A percentile compares a stretch with the other conserved stretches of the same genome.
phyloP scores from a whole-genome alignment of 129 eudicot species.

The Logfia minima region DNA sequence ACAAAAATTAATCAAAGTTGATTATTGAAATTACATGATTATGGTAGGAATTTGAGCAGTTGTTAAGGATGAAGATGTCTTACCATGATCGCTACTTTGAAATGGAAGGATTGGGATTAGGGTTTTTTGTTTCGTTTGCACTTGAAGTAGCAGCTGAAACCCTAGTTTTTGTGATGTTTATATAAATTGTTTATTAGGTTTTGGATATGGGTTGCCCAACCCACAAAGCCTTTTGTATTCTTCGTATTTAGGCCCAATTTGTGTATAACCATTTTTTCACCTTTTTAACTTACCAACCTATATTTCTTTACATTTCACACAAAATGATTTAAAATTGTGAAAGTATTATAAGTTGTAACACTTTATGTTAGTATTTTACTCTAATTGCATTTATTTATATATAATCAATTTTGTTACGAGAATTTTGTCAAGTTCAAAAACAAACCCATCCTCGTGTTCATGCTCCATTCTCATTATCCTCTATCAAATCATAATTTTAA shows the following conservation, averaged over 20 bases:
- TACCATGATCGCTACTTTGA: conserved; percentile 51
- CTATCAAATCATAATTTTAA: too few relatives aligned
- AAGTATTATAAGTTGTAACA: too few relatives aligned
- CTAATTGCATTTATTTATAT: too few relatives aligned
- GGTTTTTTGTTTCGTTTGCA: conserved; percentile 9
- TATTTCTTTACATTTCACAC: too few relatives aligned
- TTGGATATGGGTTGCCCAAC: background rate
- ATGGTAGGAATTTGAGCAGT: background rate
- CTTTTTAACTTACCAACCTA: too few relatives aligned
- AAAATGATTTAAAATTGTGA: too few relatives aligned
- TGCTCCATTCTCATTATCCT: too few relatives aligned
- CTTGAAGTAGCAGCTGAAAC: conserved; percentile 25
- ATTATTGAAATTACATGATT: background rate
- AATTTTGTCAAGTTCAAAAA: too few relatives aligned
- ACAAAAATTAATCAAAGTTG: background rate
- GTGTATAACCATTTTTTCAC: too few relatives aligned
- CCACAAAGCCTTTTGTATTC: background rate
- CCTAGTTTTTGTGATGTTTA: conserved; percentile 23
- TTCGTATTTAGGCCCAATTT: background rate
- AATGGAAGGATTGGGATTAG: conserved; percentile 12
- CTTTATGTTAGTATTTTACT: too few relatives aligned
- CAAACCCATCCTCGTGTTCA: too few relatives aligned
- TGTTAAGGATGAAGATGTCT: conserved; percentile 8
- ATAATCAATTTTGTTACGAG: too few relatives aligned
- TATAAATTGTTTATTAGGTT: background rate